Base-by-base conservation (phyloP, 768 basidiomycete genomes). In the Phlegmacium glaucopus region DNA sequence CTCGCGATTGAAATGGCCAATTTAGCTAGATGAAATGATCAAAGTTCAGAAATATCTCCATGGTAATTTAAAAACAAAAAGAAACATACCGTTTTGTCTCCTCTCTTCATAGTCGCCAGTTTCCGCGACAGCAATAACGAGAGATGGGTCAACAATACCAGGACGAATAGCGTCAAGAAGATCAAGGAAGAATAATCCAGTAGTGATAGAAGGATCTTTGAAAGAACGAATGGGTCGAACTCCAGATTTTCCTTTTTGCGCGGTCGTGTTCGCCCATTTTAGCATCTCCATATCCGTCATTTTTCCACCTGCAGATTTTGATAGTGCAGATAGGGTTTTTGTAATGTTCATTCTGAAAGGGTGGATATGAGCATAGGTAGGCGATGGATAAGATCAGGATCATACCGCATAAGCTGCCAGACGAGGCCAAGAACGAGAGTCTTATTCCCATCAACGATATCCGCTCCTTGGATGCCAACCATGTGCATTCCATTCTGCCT, bases 1-100 rank as follows among this genome's bases (percentile, higher is more conserved):
- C 95, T 78, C n/a, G 95, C 94, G 56, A 98, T 97, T 3, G 95
- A 97, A 57, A 98, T 97, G 6, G 93, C 95, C 53, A 97, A 69
- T 80, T 97, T 97, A 12, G 94, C 94, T 96, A 53, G 45, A 52
- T 40, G 47, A n/a, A 28, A 49, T 8, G 16, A 9, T 39, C n/a
- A 6, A 39, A 28, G 13, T 49, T 15, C 18, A 15, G n/a, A 9
- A 55, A 17, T n/a, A n/a, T n/a, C n/a, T n/a, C n/a, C n/a, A 60
- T 42, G 3, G 18, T 25, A 44, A 42, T 38, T 13, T 2, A 4
- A 25, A 30, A 40, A 15, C 11, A 7, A 15, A 13, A 12, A 42
- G 42, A 39, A 13, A 40, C 82, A 15, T 49, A 95, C 94, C 94
- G 60, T 98, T 99, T 70, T 90, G 87, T 59, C 88, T 78, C 60